These are phyloP conservation scores for Teratosphaeria pseudoeucalypti DNA, from an alignment of 2,329 filamentous ascomycete genomes.

Conservation along the genomic window DNA sequence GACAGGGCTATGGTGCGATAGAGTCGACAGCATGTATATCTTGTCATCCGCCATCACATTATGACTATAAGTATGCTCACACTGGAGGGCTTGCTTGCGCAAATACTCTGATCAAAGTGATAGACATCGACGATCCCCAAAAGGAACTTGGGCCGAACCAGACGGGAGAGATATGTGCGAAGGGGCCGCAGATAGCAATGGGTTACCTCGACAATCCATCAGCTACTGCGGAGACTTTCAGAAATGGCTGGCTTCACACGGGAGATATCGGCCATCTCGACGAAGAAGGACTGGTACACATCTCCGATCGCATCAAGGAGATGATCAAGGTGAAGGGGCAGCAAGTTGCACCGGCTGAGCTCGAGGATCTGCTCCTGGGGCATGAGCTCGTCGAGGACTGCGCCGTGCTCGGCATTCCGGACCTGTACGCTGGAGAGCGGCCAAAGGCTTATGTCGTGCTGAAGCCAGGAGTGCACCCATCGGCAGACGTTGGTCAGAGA, in stretches of 20 bases:
- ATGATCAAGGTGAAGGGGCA: conserved; percentile 60
- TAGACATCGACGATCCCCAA: conserved; percentile 39
- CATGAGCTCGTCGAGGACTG: conserved; percentile 47
- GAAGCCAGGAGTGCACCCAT: conserved; percentile 19
- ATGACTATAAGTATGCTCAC: conserved; percentile 47
- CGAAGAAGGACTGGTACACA: conserved; percentile 45
- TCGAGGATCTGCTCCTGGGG: conserved; percentile 52
- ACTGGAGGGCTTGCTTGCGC: conserved; percentile 47
- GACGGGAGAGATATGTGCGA: conserved; percentile 36
- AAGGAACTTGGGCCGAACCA: conserved; percentile 41
- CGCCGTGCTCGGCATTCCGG: conserved; percentile 44
- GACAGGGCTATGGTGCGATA: conserved; percentile 61
- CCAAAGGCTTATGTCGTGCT: conserved; percentile 49
- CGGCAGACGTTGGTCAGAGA: conserved; percentile 27
- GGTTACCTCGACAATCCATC: conserved; percentile 25
- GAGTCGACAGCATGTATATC: conserved; percentile 55
- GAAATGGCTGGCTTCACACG: conserved; percentile 46
- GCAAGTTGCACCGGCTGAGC: conserved; percentile 51
- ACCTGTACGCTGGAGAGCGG: conserved; percentile 47
- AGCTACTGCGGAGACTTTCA: conserved; percentile 32
- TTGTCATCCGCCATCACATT: conserved; percentile 46
- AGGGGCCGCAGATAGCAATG: conserved; percentile 29
- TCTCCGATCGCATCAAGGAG: conserved; percentile 55
- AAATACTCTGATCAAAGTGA: conserved; percentile 49
- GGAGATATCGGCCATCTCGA: conserved; percentile 49